Percentiles rank a stretch among this genome's conserved stretches.
phyloP scores from a whole-genome alignment of 805 yeast species.

The Yarrowia sp. region DNA sequence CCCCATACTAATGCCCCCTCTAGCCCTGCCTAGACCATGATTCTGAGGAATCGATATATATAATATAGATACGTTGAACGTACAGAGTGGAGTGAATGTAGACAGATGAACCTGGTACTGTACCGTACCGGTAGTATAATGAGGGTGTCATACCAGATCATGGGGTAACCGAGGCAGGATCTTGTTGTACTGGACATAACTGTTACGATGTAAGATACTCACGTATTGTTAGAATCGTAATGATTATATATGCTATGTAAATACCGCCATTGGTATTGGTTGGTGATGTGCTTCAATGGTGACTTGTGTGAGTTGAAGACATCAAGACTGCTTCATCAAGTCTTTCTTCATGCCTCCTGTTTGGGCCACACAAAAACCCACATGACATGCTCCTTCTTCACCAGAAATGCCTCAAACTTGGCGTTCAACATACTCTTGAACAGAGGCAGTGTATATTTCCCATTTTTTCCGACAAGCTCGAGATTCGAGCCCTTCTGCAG shows the following conservation, averaged over 20 bases:
- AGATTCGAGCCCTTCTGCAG: slow-evolving; percentile 14
- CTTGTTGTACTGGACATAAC: too few relatives aligned
- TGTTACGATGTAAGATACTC: too few relatives aligned
- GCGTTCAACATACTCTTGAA: slow-evolving; percentile 30
- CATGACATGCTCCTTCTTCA: slow-evolving; percentile 40
- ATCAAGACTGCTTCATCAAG: too few relatives aligned
- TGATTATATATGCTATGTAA: too few relatives aligned
- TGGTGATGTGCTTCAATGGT: too few relatives aligned
- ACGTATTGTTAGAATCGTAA: too few relatives aligned
- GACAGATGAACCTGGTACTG: neutral
- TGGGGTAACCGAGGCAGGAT: too few relatives aligned
- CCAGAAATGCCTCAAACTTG: slow-evolving; percentile 26
- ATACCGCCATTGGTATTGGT: too few relatives aligned
- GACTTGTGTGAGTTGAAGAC: too few relatives aligned
- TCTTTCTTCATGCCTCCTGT: too few relatives aligned
- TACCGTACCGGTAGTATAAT: neutral
- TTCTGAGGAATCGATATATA: neutral
- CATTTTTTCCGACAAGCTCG: slow-evolving; percentile 1
- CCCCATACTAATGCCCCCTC: slow-evolving; percentile 38
- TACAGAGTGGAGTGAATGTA: neutral
- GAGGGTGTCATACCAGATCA: too few relatives aligned
- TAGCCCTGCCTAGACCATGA: slow-evolving; percentile 13
- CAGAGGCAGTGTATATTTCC: neutral
- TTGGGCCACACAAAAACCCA: slow-evolving; percentile 27
- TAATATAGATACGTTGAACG: slow-evolving; percentile 21